phyloP scores from a whole-genome alignment of 208 protist species.

The Naegleria fowleri region DNA sequence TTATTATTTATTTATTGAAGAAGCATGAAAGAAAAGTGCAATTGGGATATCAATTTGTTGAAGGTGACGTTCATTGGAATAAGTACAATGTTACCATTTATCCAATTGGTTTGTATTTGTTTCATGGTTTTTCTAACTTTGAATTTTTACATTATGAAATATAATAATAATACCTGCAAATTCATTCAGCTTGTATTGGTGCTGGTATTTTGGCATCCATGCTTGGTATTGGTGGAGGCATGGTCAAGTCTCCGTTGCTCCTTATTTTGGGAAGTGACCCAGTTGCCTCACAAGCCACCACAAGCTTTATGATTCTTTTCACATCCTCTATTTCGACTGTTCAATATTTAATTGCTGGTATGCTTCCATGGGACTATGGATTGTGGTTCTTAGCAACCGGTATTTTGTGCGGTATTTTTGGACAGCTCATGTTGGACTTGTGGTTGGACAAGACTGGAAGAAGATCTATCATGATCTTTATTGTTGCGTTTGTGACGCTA shows the following conservation, averaged over 20 bases:
- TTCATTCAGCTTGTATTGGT: background rate
- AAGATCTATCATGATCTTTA: background rate
- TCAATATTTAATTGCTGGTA: conserved; percentile 17
- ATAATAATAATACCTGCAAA: background rate
- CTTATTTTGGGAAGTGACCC: background rate
- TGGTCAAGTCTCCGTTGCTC: conserved; percentile 17
- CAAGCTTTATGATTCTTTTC: conserved; percentile 22
- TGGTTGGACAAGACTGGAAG: background rate
- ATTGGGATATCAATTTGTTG: conserved; percentile 5
- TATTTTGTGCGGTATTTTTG: background rate
- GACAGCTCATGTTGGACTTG: background rate
- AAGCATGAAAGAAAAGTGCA: background rate
- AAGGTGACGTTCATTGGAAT: background rate
- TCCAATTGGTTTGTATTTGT: background rate
- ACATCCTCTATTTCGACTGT: conserved; percentile 3
- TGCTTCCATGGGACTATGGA: conserved; percentile 23
- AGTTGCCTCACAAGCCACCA: background rate
- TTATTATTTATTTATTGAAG: background rate
- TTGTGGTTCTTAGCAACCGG: conserved; percentile 7
- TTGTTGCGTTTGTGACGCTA: background rate
- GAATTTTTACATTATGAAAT: background rate
- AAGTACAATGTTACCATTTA: background rate
- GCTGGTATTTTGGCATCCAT: conserved; percentile 12
- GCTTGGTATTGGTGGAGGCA: conserved; percentile 26
- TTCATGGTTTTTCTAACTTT: background rate